These are phyloP conservation scores for Mikania micrantha DNA, from an alignment of 129 eudicot species.

Conservation along the genomic window DNA sequence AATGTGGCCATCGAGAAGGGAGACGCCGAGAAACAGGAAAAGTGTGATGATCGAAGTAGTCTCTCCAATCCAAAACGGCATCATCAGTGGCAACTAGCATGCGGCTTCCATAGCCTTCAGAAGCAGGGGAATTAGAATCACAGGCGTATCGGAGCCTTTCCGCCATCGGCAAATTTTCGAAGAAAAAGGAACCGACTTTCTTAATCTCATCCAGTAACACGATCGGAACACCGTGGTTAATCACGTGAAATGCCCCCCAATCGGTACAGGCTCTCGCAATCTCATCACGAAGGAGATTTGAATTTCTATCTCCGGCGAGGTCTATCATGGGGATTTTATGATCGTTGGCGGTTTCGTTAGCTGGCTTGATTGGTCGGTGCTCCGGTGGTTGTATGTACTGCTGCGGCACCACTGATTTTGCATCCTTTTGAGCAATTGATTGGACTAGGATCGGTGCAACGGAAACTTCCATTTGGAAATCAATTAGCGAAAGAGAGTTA, in stretches of 20 bases:
- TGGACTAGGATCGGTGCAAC: slow-evolving; percentile 48
- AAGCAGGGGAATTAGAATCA: slow-evolving; percentile 52
- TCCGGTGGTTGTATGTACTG: slow-evolving; percentile 80
- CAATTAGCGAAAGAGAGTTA: too few relatives aligned
- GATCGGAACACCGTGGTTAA: slow-evolving; percentile 55
- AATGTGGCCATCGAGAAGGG: slow-evolving; percentile 63
- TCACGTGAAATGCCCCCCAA: slow-evolving; percentile 89
- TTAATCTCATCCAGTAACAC: slow-evolving; percentile 42
- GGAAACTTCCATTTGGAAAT: slow-evolving; percentile 35
- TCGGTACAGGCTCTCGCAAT: slow-evolving; percentile 47
- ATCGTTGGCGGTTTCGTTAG: neutral
- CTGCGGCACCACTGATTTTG: slow-evolving; percentile 44
- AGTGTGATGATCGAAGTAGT: slow-evolving; percentile 87
- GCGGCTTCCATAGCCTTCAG: slow-evolving; percentile 86
- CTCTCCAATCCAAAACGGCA: slow-evolving; percentile 89
- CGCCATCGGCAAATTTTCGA: slow-evolving; percentile 37
- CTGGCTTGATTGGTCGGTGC: slow-evolving; percentile 34
- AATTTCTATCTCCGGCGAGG: slow-evolving; percentile 11
- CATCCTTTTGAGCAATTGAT: slow-evolving; percentile 36
- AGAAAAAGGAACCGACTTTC: slow-evolving; percentile 44
- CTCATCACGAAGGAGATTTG: slow-evolving; percentile 13
- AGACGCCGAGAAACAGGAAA: slow-evolving; percentile 58
- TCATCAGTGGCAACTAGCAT: slow-evolving; percentile 67
- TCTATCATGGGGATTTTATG: slow-evolving; percentile 43
- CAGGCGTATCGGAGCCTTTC: slow-evolving; percentile 53